Conservation (phyloP, 495 filamentous ascomycete species). For the Aspergillus leporis region DNA sequence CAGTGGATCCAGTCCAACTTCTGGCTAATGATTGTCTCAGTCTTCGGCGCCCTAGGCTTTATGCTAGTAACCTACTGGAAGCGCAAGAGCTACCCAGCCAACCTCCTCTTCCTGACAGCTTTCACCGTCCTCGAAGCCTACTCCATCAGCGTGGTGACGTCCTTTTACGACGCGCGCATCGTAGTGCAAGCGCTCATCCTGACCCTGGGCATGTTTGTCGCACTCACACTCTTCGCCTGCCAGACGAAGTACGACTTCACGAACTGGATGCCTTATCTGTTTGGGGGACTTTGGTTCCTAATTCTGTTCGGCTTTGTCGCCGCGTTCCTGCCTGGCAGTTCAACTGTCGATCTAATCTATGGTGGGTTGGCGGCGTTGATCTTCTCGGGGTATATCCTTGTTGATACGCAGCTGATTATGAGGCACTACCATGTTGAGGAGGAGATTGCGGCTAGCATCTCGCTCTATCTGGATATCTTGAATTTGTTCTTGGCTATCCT, state of each 20-base stretch:
- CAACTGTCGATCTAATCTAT: constrained; percentile 79
- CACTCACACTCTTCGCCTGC: constrained; percentile 90
- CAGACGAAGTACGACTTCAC: constrained; percentile 99
- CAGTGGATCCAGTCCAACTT: constrained; percentile 81
- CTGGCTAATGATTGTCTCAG: constrained; percentile 81
- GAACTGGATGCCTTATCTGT: constrained; percentile 91
- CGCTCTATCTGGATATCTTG: constrained; percentile 93
- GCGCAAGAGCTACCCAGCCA: constrained; percentile 92
- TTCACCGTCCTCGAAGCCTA: constrained; percentile 96
- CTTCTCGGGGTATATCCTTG: constrained; percentile 91
- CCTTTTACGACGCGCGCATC: constrained; percentile 76
- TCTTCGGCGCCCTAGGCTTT: constrained; percentile 78
- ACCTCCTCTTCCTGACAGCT: constrained; percentile 85
- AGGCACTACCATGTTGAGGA: constrained; percentile 96
- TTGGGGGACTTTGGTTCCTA: constrained; percentile 84
- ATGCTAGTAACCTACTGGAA: constrained; percentile 96
- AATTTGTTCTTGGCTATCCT: constrained; percentile 95
- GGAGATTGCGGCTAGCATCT: constrained; percentile 96
- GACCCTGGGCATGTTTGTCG: constrained; percentile 90
- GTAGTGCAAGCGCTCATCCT: constrained; percentile 89
- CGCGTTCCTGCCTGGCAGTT: constrained; percentile 78
- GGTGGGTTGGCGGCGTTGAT: constrained; percentile 77
- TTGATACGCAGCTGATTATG: constrained; percentile 95
- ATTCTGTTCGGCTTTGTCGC: constrained; percentile 91
- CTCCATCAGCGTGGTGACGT: constrained; percentile 85